Base-by-base conservation (phyloP, 2,329 filamentous ascomycete species). In the Domatiomyces catenatus region DNA sequence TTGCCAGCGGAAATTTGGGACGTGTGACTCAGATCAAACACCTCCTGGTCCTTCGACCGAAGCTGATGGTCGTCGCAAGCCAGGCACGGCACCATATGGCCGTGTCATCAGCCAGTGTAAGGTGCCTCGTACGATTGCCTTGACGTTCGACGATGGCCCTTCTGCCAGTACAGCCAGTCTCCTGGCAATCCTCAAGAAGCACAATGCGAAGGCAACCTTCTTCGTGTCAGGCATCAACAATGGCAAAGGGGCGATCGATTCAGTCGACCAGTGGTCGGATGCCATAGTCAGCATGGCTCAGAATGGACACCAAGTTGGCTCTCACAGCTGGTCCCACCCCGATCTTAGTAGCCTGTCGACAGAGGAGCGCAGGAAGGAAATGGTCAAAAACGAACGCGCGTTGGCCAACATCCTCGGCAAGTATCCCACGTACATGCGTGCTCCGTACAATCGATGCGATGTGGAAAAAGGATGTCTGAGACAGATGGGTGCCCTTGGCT, bases 131-230 rank as follows among this genome's bases (percentile, higher is more conserved):
- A 76, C 76, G 8, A 72, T 84, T 58, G 81, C 81, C 17, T 63
- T 84, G 50, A 84, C 80, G 0, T 84, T 76, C 57, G 81, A 84
- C 57, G 81, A 84, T 61, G 81, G 81, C 1, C 81, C 80, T 19
- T 76, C 75, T 55, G 64, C 71, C 18, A 82, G 79, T 63, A 84
- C 80, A 1, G 65, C 66, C 42, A 74, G 80, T 53, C 71, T 84
- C 10, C 69, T 84, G 10, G 75, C 83, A 58, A 69, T 81, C 49
- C 70, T 84, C 45, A 71, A 72, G 52, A 69, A 66, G 22, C 80
- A 81, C 60, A 67, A 73, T 24, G 79, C 77, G 12, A 80, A 77
- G 56, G 81, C 79, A 1, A 84, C 81, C 1, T 85, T 85, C 62
- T 84, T 83, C 63, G 70, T 84, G 54, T 77, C 68, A 10, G 72